Base-by-base conservation (phyloP, 768 basidiomycete species). In the Tremella mesenterica region DNA sequence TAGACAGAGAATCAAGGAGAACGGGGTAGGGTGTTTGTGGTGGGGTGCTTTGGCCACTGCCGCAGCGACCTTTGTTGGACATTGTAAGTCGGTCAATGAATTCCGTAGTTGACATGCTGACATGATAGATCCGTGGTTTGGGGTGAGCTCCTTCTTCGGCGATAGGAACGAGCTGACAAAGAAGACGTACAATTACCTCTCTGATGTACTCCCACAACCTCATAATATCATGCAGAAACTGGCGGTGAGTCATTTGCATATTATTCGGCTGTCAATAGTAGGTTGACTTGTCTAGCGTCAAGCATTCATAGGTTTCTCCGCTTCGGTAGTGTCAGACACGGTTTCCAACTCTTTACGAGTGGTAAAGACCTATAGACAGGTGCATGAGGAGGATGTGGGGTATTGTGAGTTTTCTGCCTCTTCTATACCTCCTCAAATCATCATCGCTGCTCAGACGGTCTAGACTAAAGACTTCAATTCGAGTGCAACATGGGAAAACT, bases 361-460 rank as follows among this genome's bases (percentile, higher is more conserved):
- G 2, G 75, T 97, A 67, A 97, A 96, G 79, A 96, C 93, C 0
- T 96, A 95, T 74, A 77, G 92, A 14, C 93, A 97, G 71, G 89
- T 92, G 28, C 82, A 90, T 67, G 83, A 85, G 56, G 81, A 81
- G 4, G 80, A 81, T 27, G 84, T 97, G 14, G 81, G 84, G 1
- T 97, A 96, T 69, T 52, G 77, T 77, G 48, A 56, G 76, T 67
- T 28, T 23, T 76, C 44, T 49, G 74, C 63, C 25, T 26, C 26
- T 10, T 6, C 26, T 27, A 2, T 48, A 34, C 12, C 13, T 28
- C 14, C 14, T 43, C n/a, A n/a, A 31, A 8, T 29, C 27, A 18
- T 38, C n/a, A n/a, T n/a, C n/a, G n/a, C n/a, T n/a, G n/a, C n/a
- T n/a, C n/a, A n/a, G n/a, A n/a, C n/a, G n/a, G n/a, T n/a, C n/a